Evolutionary conservation across 2,329 filamentous ascomycete genomes (phyloP).

Genomic region (Phialophora chinensis): DNA sequence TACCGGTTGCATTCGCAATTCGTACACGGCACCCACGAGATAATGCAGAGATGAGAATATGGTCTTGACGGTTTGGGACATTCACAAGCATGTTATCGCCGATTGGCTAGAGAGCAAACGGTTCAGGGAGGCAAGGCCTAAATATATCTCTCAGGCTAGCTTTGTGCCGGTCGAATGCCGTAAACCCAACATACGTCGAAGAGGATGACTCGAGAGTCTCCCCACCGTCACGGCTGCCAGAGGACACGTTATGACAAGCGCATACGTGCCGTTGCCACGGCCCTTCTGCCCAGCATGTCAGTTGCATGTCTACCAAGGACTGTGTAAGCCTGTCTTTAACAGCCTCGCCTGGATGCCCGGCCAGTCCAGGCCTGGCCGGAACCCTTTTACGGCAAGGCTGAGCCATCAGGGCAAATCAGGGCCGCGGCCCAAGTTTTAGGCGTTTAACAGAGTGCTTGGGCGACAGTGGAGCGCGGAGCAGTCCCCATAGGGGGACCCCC

Average conservation of each 20-base stretch:
- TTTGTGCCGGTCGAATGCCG: constrained; percentile 17
- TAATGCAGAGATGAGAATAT: constrained; percentile 6
- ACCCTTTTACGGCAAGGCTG: background rate
- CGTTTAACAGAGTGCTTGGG: background rate
- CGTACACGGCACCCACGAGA: background rate
- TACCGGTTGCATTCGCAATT: background rate
- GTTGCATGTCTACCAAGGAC: background rate
- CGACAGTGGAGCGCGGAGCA: background rate
- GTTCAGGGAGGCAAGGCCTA: background rate
- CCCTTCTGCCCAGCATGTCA: background rate
- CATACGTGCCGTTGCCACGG: background rate
- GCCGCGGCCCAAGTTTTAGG: background rate
- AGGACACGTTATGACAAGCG: background rate
- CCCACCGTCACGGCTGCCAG: background rate
- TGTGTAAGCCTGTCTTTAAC: background rate
- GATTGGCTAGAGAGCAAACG: constrained; percentile 7
- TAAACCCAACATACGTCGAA: background rate
- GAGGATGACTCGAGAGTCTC: background rate
- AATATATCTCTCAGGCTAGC: constrained; percentile 16
- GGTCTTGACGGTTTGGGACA: background rate
- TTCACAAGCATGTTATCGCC: constrained; percentile 3
- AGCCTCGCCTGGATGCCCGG: background rate
- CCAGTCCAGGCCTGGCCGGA: background rate
- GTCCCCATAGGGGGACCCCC: background rate
- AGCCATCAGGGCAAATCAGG: background rate